Conservation (phyloP, 1,284 basidiomycete species). For the Inonotus hispidus region DNA sequence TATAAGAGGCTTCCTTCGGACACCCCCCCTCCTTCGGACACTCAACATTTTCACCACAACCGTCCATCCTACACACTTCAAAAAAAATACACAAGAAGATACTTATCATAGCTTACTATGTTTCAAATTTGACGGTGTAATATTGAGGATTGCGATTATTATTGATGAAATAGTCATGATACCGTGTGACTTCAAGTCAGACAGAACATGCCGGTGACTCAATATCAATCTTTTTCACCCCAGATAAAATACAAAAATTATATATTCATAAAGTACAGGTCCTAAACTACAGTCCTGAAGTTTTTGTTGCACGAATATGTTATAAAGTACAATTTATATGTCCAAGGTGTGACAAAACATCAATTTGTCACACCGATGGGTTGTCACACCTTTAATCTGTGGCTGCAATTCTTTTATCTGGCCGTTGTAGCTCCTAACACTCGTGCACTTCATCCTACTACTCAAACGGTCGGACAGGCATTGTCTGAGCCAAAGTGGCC, state of each 20-base stretch:
- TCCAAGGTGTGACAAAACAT: too few species aligned
- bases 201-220: background rate
- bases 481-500: too few species aligned
- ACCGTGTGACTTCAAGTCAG: background rate
- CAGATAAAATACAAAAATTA: background rate
- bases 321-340: too few species aligned
- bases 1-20: conserved; percentile 2
- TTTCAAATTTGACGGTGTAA: background rate
- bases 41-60: background rate
- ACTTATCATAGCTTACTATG: background rate
- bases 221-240: background rate
- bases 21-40: conserved; percentile 4
- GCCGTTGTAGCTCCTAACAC: too few species aligned
- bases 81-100: background rate
- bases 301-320: too few species aligned
- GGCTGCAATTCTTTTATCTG: too few species aligned
- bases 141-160: background rate
- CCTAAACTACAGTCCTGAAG: conserved; percentile 25
- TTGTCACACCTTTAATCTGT: too few species aligned
- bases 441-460: too few species aligned
- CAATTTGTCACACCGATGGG: too few species aligned
- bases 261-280: conserved; percentile 5
- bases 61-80: background rate
- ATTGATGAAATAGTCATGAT: background rate
- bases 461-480: too few species aligned